phyloP scores from a whole-genome alignment of 768 basidiomycete genomes.

The Neoboletus subvelutipes region DNA sequence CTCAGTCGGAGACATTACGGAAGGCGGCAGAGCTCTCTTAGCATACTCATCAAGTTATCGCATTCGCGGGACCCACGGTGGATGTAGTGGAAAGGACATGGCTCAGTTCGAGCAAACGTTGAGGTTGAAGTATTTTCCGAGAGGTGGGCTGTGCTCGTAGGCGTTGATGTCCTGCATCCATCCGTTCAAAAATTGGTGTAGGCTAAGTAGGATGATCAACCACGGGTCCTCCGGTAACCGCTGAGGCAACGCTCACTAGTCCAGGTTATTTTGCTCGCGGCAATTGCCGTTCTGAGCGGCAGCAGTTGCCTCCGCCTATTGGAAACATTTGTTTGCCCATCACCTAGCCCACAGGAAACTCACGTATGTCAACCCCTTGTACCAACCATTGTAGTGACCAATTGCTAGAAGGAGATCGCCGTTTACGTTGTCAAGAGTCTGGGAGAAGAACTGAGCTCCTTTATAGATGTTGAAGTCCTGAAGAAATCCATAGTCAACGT shows the following conservation, averaged over 20 bases:
- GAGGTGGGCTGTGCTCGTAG: conserved; percentile 39
- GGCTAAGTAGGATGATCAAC: conserved; percentile 37
- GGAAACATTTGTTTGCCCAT: background rate
- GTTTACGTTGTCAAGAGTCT: conserved; percentile 38
- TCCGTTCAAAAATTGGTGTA: conserved; percentile 71
- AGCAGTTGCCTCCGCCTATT: conserved; percentile 55
- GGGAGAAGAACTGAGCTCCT: conserved; percentile 61
- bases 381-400: conserved; percentile 81
- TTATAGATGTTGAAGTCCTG: conserved; percentile 71
- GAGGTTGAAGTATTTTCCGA: conserved; percentile 73
- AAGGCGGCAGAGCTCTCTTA: background rate
- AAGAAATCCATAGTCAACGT: background rate
- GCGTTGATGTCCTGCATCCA: conserved; percentile 64
- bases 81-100: background rate
- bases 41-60: background rate
- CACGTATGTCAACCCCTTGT: conserved; percentile 55
- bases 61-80: background rate
- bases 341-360: conserved; percentile 15
- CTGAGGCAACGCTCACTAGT: conserved; percentile 58
- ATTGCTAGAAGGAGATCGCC: conserved; percentile 58
- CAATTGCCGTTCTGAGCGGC: conserved; percentile 57
- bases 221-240: background rate
- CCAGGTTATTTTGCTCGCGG: conserved; percentile 79
- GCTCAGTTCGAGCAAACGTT: conserved; percentile 29
- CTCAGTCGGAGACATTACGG: background rate